These are phyloP conservation scores for Verticillium albo-atrum DNA, from an alignment of 2,329 filamentous ascomycete species.

Conservation along the genomic window DNA sequence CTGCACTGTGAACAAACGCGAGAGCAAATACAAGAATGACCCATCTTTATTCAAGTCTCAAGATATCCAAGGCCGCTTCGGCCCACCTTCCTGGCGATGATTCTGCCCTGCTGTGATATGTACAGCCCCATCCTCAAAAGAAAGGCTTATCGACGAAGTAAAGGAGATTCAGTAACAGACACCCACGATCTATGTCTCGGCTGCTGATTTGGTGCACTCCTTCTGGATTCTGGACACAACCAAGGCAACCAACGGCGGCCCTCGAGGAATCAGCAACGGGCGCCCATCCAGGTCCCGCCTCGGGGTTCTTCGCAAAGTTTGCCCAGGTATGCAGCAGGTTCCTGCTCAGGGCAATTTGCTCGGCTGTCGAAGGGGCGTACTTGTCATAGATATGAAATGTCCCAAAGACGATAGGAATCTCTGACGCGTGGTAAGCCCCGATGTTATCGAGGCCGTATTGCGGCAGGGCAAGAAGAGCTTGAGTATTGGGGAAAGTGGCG, in stretches of 20 bases:
- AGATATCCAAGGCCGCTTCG: too few species aligned
- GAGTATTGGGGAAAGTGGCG: conserved; percentile 3
- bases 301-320: conserved; percentile 6
- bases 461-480: background rate
- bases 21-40: too few species aligned
- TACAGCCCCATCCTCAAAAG: background rate
- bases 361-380: background rate
- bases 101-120: too few species aligned
- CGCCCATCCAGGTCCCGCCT: conserved; percentile 2
- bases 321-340: conserved; percentile 8
- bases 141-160: background rate
- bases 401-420: conserved; percentile 10
- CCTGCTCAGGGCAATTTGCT: conserved; percentile 4
- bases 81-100: too few species aligned
- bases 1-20: too few species aligned
- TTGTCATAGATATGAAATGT: conserved; percentile 4
- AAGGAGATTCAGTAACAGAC: background rate
- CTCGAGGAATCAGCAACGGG: background rate
- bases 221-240: background rate
- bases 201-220: background rate
- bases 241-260: background rate
- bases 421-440: conserved; percentile 9
- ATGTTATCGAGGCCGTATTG: conserved; percentile 7
- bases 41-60: too few species aligned
- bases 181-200: background rate